Evolutionary conservation across 257 asterid genomes (phyloP), one percentile per base, ranked within the genome.

Genomic region (Solanum boliviense): DNA sequence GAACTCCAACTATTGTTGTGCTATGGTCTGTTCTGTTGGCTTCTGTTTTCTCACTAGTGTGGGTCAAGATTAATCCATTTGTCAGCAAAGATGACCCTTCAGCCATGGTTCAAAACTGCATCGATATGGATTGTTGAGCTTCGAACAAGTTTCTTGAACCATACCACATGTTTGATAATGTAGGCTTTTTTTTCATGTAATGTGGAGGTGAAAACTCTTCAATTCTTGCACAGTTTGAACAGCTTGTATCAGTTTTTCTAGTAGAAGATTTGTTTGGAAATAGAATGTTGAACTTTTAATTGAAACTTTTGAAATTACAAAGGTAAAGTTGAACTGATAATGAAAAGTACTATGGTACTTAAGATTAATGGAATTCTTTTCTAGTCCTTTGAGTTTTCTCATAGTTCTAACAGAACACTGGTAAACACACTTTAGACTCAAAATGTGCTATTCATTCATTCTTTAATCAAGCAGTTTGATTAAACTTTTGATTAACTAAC

Each of bases 1-100:
- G 99, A 41, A 97, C 99, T 21, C 99, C 99, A 13, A 97, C 99
- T 11, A 94, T 97, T 46, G 99, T 97, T 15, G 89, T 97, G 5
- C 18, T 97, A 52, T 97, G 99, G 99, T 97, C 99, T 27, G 96
- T 97, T 8, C 98, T 97, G 41, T 89, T 97, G 85, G 99, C 99
- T 0, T 97, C 99, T 21, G 98, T 97, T 46, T 97, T 97, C 91
- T 95, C 99, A 29, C 98, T 97, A 39, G 94, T 97, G 12, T 97
- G 99, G 99, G 99, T 97, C 29, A 96, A 93, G 94, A 95, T 97
- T 20, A 91, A 97, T 86, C 99, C 99, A 16, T 97, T 97, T 86
- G 94, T 94, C 65, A 87, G 89, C 92, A 85, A 89, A 9, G 90
- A 91, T 41, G 97, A 92, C 86, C 89, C 94, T 4, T 86, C 98